Percentiles rank a stretch among this genome's conserved stretches.
Conservation (phyloP, 345 rosid genomes). For the Mangifera indica region DNA sequence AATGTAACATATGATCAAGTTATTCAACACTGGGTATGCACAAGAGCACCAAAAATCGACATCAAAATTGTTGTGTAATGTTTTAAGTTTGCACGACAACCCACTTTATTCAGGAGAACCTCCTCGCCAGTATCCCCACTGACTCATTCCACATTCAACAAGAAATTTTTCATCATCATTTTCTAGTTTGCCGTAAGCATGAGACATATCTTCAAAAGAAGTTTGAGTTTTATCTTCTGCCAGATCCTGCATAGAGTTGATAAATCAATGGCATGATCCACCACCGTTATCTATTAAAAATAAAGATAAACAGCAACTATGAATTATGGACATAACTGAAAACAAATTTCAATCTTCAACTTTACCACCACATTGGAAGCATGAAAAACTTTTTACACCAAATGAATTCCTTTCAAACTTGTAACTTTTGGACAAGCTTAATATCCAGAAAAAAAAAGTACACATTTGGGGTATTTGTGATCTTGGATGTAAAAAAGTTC, state of each 20-base stretch:
- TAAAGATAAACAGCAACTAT: background rate
- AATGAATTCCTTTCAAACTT: too few relatives aligned
- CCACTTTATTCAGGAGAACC: constrained; percentile 18
- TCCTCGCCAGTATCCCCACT: constrained; percentile 37
- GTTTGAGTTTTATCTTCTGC: constrained; percentile 22
- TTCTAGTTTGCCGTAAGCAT: constrained; percentile 29
- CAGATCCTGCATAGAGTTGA: constrained; percentile 13
- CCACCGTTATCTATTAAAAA: background rate
- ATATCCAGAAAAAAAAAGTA: too few relatives aligned
- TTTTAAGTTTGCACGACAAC: background rate
- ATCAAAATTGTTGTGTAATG: background rate
- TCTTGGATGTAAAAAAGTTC: too few relatives aligned
- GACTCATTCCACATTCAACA: constrained; percentile 40
- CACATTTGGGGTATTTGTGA: too few relatives aligned
- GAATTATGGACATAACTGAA: background rate
- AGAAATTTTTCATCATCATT: constrained; percentile 37
- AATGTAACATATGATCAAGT: background rate
- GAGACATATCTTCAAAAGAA: constrained; percentile 23
- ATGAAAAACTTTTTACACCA: too few relatives aligned
- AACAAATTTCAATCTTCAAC: too few relatives aligned
- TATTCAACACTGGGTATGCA: background rate
- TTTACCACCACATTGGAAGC: too few relatives aligned
- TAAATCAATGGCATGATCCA: too few relatives aligned
- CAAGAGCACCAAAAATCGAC: background rate
- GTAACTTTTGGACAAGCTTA: too few relatives aligned